Evolutionary conservation across 495 filamentous ascomycete species (phyloP).

Genomic region (Pyrenula massariospora): DNA sequence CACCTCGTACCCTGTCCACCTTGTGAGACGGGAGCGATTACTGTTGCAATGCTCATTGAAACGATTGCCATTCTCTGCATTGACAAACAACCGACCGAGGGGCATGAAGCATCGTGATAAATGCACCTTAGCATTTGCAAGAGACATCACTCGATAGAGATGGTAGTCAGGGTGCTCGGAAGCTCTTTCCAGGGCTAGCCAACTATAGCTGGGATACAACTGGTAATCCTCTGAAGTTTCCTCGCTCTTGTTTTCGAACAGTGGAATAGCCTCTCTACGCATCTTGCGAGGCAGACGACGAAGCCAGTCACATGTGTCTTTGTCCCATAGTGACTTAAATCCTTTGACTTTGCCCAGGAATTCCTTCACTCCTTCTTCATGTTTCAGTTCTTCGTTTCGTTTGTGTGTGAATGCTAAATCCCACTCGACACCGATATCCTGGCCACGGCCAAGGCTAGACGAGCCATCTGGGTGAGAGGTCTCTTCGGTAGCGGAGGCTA

Average conservation of each 20-base stretch:
- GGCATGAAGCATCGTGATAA: not conserved
- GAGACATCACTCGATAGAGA: not conserved
- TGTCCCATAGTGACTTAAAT: not conserved
- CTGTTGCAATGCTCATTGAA: not conserved
- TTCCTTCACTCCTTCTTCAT: not conserved
- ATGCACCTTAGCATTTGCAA: too few relatives aligned
- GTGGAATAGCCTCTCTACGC: constrained; percentile 1
- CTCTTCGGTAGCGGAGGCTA: not conserved
- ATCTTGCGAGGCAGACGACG: not conserved
- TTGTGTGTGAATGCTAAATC: not conserved
- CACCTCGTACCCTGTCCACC: constrained; percentile 1
- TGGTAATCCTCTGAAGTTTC: not conserved
- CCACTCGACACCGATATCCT: not conserved
- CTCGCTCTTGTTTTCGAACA: constrained; percentile 1
- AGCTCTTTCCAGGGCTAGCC: not conserved
- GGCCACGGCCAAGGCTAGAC: not conserved
- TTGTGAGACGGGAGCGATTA: constrained; percentile 1
- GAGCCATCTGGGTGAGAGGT: not conserved
- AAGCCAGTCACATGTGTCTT: constrained; percentile 1
- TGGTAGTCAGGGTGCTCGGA: not conserved
- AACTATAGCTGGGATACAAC: constrained; percentile 1
- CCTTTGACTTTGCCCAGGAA: not conserved
- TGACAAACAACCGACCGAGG: constrained; percentile 1
- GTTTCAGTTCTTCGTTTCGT: not conserved
- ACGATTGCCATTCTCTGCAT: constrained; percentile 1